A percentile compares a stretch with the other conserved stretches of the same genome.
Conservation (phyloP, 2,329 filamentous ascomycete genomes). For the Neonectria punicea region DNA sequence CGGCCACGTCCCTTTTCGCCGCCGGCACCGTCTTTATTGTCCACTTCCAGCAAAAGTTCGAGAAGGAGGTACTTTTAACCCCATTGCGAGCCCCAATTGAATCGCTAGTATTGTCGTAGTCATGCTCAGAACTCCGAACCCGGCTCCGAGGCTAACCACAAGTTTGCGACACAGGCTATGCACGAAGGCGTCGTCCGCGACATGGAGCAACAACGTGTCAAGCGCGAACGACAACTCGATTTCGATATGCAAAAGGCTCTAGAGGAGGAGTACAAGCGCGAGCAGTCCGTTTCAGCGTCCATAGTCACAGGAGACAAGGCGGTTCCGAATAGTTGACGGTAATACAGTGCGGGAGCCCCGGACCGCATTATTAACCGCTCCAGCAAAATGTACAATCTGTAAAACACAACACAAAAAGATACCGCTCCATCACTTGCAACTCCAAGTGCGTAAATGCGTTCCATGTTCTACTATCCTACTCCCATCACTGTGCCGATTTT, state of each 20-base stretch:
- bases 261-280: slow-evolving; percentile 89
- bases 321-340: slow-evolving; percentile 40
- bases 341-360: background rate
- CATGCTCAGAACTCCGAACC: background rate
- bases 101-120: too few relatives aligned
- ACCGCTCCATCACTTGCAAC: slow-evolving; percentile 19
- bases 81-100: slow-evolving; percentile 1
- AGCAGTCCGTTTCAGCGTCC: slow-evolving; percentile 76
- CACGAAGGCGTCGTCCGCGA: slow-evolving; percentile 94
- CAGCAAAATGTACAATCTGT: slow-evolving; percentile 3
- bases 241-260: slow-evolving; percentile 91
- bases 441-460: slow-evolving; percentile 36
- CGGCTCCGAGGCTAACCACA: slow-evolving; percentile 19
- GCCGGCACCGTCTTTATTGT: slow-evolving; percentile 83
- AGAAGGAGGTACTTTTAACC: slow-evolving; percentile 75
- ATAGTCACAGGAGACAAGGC: slow-evolving; percentile 41
- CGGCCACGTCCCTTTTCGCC: slow-evolving; percentile 80
- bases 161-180: slow-evolving; percentile 75
- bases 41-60: slow-evolving; percentile 86
- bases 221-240: slow-evolving; percentile 89
- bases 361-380: background rate
- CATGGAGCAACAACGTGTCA: slow-evolving; percentile 91
- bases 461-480: slow-evolving; percentile 38
- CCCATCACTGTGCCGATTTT: slow-evolving; percentile 32
- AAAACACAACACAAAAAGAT: slow-evolving; percentile 15